Conservation (phyloP, 805 yeast genomes). For the Ogataea angusta region DNA sequence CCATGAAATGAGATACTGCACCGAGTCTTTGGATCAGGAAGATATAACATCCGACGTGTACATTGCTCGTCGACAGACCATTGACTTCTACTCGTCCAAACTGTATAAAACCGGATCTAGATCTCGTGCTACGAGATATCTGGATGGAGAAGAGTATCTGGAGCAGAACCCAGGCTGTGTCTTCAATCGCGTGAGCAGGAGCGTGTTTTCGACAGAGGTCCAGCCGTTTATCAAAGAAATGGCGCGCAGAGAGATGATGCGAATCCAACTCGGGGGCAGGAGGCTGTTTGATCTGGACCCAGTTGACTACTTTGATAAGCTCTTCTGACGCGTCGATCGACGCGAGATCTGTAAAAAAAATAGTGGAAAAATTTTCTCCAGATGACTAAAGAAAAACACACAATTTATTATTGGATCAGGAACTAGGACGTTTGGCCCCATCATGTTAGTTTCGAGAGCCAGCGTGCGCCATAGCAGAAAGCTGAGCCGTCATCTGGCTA, state of each 20-base stretch:
- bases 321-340: slow-evolving; percentile 13
- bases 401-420: slow-evolving; percentile 10
- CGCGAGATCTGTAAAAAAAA: slow-evolving; percentile 3
- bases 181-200: slow-evolving; percentile 19
- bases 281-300: slow-evolving; percentile 18
- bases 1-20: slow-evolving; percentile 7
- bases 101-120: slow-evolving; percentile 26
- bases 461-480: slow-evolving; percentile 6
- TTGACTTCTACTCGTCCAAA: slow-evolving; percentile 30
- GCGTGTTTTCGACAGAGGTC: slow-evolving; percentile 20
- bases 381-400: slow-evolving; percentile 13
- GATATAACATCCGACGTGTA: not conserved
- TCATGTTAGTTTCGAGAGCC: slow-evolving; percentile 14
- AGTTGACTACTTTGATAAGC: slow-evolving; percentile 15
- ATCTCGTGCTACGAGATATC: slow-evolving; percentile 15
- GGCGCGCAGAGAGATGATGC: slow-evolving; percentile 26
- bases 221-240: slow-evolving; percentile 28
- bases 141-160: slow-evolving; percentile 23
- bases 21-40: not conserved
- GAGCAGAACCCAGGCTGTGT: slow-evolving; percentile 20
- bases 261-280: slow-evolving; percentile 8
- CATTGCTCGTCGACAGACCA: not conserved
- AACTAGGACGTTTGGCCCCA: not conserved
- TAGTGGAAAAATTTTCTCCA: slow-evolving; percentile 9
- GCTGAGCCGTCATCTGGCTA: slow-evolving; percentile 26